Conservation (phyloP, 75 land plant species). For the Chamaecyparis obtusa region DNA sequence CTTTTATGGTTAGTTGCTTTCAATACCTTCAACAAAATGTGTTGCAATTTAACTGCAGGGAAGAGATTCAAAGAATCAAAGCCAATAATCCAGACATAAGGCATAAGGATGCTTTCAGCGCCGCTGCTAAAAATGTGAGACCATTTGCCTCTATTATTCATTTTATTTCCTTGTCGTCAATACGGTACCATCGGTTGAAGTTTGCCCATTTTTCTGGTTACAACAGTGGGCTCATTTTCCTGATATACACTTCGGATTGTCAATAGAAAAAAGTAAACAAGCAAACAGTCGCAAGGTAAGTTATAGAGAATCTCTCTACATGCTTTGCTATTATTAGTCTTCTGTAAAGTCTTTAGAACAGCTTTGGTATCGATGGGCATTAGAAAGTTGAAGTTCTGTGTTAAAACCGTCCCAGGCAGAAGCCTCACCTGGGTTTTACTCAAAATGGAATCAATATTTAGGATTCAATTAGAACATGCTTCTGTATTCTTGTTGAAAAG, state of each 20-base stretch:
- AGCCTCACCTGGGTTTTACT: not conserved
- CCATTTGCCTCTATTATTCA: not conserved
- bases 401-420: not conserved
- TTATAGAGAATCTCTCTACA: not conserved
- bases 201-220: not conserved
- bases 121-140: constrained; percentile 22
- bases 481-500: not conserved
- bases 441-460: too few species aligned
- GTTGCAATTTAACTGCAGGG: not conserved
- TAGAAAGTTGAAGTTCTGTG: not conserved
- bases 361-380: not conserved
- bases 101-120: constrained; percentile 23
- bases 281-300: not conserved
- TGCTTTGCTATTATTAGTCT: too few species aligned
- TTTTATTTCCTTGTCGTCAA: not conserved
- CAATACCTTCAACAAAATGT: not conserved
- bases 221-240: constrained; percentile 10
- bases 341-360: not conserved
- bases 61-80: constrained; percentile 20
- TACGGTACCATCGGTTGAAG: not conserved
- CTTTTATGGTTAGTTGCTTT: not conserved
- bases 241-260: constrained; percentile 4
- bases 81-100: constrained; percentile 16
- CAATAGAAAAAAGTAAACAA: not conserved
- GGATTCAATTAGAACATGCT: not conserved